Evolutionary conservation across 129 eudicot genomes (phyloP).

Genomic region (Arctium lappa): DNA sequence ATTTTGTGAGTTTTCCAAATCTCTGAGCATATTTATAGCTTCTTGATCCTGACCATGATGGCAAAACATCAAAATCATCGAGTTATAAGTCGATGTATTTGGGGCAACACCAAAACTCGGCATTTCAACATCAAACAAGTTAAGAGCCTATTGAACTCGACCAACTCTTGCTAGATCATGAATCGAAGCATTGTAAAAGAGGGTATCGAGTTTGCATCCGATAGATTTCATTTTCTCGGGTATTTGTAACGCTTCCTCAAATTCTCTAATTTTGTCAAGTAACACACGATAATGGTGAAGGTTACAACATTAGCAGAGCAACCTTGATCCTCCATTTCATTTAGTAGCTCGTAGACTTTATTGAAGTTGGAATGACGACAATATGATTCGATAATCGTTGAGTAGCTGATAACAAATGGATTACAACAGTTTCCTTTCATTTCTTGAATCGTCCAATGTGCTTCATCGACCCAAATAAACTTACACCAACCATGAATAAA

Average conservation of each 20-base stretch:
- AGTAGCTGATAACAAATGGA: slow-evolving; percentile 79
- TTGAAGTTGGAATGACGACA: slow-evolving; percentile 46
- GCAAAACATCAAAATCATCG: slow-evolving; percentile 79
- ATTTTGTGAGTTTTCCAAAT: slow-evolving; percentile 38
- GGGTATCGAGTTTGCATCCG: slow-evolving; percentile 79
- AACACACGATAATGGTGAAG: slow-evolving; percentile 72
- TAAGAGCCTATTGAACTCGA: slow-evolving; percentile 43
- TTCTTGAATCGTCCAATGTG: slow-evolving; percentile 90
- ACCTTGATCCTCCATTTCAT: slow-evolving; percentile 62
- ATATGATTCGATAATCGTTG: slow-evolving; percentile 69
- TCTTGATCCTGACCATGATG: slow-evolving; percentile 51
- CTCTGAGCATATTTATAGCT: slow-evolving; percentile 46
- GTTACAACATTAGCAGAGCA: slow-evolving; percentile 72
- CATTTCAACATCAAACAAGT: slow-evolving; percentile 67
- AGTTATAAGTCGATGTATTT: slow-evolving; percentile 68
- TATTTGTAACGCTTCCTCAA: slow-evolving; percentile 61
- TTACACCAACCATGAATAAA: slow-evolving; percentile 98
- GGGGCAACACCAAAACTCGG: slow-evolving; percentile 33
- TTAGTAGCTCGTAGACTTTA: slow-evolving; percentile 61
- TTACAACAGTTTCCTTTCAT: slow-evolving; percentile 75
- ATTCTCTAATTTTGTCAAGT: slow-evolving; percentile 47
- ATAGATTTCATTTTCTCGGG: slow-evolving; percentile 47
- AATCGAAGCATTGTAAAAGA: slow-evolving; percentile 66
- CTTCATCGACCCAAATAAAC: slow-evolving; percentile 76
- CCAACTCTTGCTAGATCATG: slow-evolving; percentile 63